phyloP scores from a whole-genome alignment of 495 filamentous ascomycete genomes.

The Friedmanniomyces simplex region DNA sequence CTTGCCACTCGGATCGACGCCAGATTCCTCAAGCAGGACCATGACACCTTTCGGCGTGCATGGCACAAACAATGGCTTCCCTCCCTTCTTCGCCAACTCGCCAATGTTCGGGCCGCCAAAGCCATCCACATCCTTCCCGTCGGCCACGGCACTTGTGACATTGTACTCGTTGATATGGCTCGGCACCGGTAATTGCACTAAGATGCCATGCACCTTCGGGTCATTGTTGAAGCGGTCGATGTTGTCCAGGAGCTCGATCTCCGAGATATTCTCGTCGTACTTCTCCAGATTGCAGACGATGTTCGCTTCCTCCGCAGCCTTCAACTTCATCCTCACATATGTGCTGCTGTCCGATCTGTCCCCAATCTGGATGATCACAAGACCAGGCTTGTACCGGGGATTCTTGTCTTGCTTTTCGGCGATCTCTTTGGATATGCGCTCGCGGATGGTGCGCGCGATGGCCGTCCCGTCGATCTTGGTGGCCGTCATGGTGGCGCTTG shows the following conservation, averaged over 20 bases:
- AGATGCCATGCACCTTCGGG: constrained; percentile 75
- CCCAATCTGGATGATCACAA: constrained; percentile 93
- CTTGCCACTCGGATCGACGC: constrained; percentile 76
- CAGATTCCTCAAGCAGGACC: constrained; percentile 74
- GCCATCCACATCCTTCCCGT: constrained; percentile 96
- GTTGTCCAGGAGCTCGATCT: constrained; percentile 73
- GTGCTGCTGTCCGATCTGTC: constrained; percentile 90
- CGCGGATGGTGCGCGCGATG: constrained; percentile 82
- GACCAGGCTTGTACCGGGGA: constrained; percentile 72
- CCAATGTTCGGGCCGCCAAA: constrained; percentile 91
- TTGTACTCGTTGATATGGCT: constrained; percentile 78
- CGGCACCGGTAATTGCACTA: constrained; percentile 88
- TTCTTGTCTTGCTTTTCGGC: constrained; percentile 67
- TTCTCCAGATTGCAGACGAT: constrained; percentile 79
- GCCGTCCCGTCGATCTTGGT: constrained; percentile 91
- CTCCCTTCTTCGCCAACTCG: constrained; percentile 88
- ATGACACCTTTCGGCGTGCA: constrained; percentile 97
- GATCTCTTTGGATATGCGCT: constrained; percentile 67
- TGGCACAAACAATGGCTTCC: constrained; percentile 74
- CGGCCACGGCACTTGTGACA: constrained; percentile 79
- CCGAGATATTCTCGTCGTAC: constrained; percentile 68
- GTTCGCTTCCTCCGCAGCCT: constrained; percentile 90
- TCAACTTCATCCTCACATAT: constrained; percentile 99
- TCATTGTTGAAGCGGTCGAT: constrained; percentile 80
- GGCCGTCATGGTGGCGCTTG: constrained; percentile 58